Evolutionary conservation across 768 basidiomycete species (phyloP), one percentile per base, ranked within the genome.

Genomic region (Exsudoporus frostii): DNA sequence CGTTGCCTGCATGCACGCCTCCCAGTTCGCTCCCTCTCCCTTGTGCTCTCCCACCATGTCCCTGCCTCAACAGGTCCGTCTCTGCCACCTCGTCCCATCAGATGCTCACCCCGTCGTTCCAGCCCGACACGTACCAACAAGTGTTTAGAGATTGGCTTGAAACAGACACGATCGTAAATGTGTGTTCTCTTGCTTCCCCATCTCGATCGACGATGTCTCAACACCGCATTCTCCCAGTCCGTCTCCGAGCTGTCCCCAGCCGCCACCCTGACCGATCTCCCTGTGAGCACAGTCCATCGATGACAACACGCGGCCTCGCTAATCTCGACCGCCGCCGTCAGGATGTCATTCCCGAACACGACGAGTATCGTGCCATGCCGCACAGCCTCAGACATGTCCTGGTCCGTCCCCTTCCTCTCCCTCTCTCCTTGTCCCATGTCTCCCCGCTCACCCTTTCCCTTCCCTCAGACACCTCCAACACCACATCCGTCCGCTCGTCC

Each of bases 341-440:
- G 70, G 63, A 68, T 49, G 54, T 56, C 56, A 61, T 64, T 30
- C 64, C 64, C 17, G 68, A 68, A 46, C 54, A 67, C 22, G 68
- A 66, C 51, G 58, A 62, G 38, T 68, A 68, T 25, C 50, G 24
- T 17, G 40, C 58, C 19, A 71, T 70, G 68, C 70, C 70, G 0
- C 56, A 57, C 43, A 66, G 58, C 48, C 59, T 70, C 45, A 63
- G 66, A 41, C 57, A 65, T 27, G 60, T 70, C 54, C 53, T 70
- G 48, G 68, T 70, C 34, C 44, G 68, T 66, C 41, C 25, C 36
- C 24, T 15, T 53, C 11, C 37, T 36, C 27, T 43, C 54, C 5
- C 11, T 36, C 29, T 29, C 17, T 33, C 22, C 32, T 30, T 17
- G 3, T 11, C 50, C 41, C 51, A 49, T 62, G 47, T 39, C 58